These are phyloP conservation scores for Cercospora zeina DNA, from an alignment of 2,329 filamentous ascomycete species.

Conservation along the genomic window DNA sequence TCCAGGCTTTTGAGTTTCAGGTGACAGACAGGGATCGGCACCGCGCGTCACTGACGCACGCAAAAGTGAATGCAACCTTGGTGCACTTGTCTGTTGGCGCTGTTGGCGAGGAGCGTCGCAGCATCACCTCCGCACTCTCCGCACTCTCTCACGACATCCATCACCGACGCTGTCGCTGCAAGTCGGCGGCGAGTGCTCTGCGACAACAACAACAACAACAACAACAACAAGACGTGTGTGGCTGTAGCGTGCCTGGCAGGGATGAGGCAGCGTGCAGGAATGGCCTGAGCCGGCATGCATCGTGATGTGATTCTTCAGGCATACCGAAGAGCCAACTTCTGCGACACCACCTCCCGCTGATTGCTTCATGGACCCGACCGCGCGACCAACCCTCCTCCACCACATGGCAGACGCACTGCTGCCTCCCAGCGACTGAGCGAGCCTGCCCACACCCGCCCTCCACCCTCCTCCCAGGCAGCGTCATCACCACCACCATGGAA, in stretches of 20 bases:
- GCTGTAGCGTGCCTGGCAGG: slow-evolving; percentile 12
- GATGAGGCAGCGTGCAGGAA: slow-evolving; percentile 10
- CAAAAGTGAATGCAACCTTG: slow-evolving; percentile 7
- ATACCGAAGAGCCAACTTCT: slow-evolving; percentile 7
- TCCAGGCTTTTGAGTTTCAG: slow-evolving; percentile 7
- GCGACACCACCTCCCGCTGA: neutral
- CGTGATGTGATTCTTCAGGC: slow-evolving; percentile 9
- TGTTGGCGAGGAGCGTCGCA: neutral
- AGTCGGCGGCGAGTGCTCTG: neutral
- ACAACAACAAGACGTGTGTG: neutral
- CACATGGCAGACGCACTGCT: slow-evolving; percentile 7
- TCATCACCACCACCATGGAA: slow-evolving; percentile 28
- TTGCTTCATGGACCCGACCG: neutral
- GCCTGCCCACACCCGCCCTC: neutral
- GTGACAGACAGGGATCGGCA: slow-evolving; percentile 18
- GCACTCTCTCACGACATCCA: neutral
- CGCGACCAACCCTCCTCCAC: slow-evolving; percentile 6
- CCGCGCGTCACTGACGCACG: slow-evolving; percentile 6
- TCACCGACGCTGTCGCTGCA: neutral
- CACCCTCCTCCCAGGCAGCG: neutral
- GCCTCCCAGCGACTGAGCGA: slow-evolving; percentile 12
- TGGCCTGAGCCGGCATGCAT: slow-evolving; percentile 13
- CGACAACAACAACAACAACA: no score
- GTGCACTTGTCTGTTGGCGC: neutral
- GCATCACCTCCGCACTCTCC: neutral